Evolutionary conservation across 202 grass and related monocot genomes (phyloP).

Genomic region (Dendrocalamus latiflorus): DNA sequence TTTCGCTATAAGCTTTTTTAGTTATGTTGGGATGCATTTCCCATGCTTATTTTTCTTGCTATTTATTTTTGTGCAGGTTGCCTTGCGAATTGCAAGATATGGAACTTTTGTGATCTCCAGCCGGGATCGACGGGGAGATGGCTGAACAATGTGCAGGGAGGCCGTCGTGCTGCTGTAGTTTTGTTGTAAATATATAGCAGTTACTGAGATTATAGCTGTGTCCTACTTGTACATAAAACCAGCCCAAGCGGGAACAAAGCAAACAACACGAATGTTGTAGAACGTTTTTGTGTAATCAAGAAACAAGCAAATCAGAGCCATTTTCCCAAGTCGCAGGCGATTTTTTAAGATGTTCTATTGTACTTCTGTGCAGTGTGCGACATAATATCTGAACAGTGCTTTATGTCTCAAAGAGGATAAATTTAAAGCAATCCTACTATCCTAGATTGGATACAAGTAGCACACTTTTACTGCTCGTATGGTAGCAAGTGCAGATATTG

Average conservation of each 20-base stretch:
- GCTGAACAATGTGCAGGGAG: background rate
- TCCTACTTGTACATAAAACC: constrained; percentile 35
- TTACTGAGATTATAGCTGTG: constrained; percentile 16
- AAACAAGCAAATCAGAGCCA: background rate
- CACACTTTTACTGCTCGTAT: background rate
- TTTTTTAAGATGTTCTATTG: background rate
- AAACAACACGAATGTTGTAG: constrained; percentile 12
- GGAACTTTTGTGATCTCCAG: background rate
- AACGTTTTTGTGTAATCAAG: background rate
- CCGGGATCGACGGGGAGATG: background rate
- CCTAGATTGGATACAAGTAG: background rate
- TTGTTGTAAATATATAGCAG: constrained; percentile 44
- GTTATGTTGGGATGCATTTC: background rate
- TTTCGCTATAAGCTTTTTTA: background rate
- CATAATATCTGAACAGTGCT: background rate
- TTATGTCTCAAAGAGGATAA: too few relatives aligned
- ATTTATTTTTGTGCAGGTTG: constrained; percentile 1
- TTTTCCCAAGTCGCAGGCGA: background rate
- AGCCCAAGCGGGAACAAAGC: background rate
- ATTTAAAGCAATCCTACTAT: too few relatives aligned
- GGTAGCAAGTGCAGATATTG: background rate
- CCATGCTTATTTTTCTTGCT: background rate
- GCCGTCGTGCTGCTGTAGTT: background rate
- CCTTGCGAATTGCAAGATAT: background rate
- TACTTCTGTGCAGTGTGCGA: background rate